Base-by-base conservation (phyloP, 345 rosid species). In the Hypericum androsaemum region DNA sequence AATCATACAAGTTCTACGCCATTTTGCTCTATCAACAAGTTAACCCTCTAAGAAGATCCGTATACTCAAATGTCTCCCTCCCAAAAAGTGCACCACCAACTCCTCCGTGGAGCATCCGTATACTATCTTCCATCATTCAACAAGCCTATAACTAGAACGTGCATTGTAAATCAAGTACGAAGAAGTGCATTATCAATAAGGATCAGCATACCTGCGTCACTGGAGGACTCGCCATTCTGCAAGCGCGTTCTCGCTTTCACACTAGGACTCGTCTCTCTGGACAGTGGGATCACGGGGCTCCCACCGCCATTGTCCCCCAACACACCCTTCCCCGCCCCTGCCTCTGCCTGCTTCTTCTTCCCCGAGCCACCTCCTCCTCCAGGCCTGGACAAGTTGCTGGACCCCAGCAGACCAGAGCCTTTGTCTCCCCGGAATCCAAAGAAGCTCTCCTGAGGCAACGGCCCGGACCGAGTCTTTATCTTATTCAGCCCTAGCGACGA, bases 391-490 rank as follows among this genome's bases (percentile, higher is more conserved):
- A 94, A 68, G 55, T 83, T 86, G 64, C 99, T 94, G 6, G 88
- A 72, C 10, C 89, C 83, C 37, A 77, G 41, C 43, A 67, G 53
- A 8, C 77, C 69, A 12, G 73, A 59, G 22, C 74, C 83, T 37
- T 73, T 79, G 47, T 83, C 95, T 6, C 78, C 85, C 48, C 80
- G 68, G 36, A 75, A 83, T 52, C 82, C 71, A 9, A 80, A 94
- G 52, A 77, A 76, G 52, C 83, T 88, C 66, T 88, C 97, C 64
- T 80, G 84, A 1, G 89, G 95, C 85, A 94, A 73, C 6, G 99
- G 97, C 10, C 97, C 96, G 6, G 97, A 94, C 69, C 97, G 71
- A 28, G 99, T 94, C 79, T 94, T 94, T 55, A 94, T 94, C 79
- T 76, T 73, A 60, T 88, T 88, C 69, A 94, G 62, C 7, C 99